phyloP scores from a whole-genome alignment of 305 asterid species.

The Solanum hybrid region DNA sequence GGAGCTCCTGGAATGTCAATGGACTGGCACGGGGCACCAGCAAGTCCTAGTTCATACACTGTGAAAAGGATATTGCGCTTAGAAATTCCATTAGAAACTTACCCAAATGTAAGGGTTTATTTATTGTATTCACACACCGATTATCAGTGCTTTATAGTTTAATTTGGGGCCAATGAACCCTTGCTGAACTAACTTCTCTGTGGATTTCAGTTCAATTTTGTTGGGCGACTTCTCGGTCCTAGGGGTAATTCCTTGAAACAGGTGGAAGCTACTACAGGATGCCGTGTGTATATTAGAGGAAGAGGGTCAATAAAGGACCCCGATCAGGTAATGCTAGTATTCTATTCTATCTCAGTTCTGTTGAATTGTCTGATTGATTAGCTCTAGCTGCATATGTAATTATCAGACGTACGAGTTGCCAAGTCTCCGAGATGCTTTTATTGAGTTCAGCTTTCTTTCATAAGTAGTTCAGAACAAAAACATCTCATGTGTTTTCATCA shows the following conservation, averaged over 20 bases:
- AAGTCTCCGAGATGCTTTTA: not conserved
- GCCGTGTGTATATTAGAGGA: conserved; percentile 21
- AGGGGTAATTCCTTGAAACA: conserved; percentile 23
- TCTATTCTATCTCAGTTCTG: not conserved
- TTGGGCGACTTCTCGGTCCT: conserved; percentile 22
- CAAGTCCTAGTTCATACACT: conserved; percentile 86
- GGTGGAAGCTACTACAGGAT: conserved; percentile 21
- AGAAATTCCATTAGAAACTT: conserved; percentile 84
- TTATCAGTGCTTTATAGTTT: not conserved
- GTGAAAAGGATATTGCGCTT: conserved; percentile 80
- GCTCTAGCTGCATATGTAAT: not conserved
- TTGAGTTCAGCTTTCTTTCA: not conserved
- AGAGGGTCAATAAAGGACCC: conserved; percentile 21
- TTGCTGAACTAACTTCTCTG: not conserved
- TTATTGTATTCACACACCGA: not conserved
- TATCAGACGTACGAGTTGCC: not conserved
- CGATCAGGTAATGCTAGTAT: conserved; percentile 1
- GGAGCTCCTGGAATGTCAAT: conserved; percentile 81
- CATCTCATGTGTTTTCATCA: not conserved
- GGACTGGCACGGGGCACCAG: conserved; percentile 99
- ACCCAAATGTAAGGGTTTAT: conserved; percentile 58
- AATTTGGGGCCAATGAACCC: not conserved
- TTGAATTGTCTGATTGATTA: not conserved
- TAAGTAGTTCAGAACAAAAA: not conserved
- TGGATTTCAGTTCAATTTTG: conserved; percentile 16